These are phyloP conservation scores for Neospora caninum DNA, from an alignment of 169 alveolate genomes.

Conservation along the genomic window DNA sequence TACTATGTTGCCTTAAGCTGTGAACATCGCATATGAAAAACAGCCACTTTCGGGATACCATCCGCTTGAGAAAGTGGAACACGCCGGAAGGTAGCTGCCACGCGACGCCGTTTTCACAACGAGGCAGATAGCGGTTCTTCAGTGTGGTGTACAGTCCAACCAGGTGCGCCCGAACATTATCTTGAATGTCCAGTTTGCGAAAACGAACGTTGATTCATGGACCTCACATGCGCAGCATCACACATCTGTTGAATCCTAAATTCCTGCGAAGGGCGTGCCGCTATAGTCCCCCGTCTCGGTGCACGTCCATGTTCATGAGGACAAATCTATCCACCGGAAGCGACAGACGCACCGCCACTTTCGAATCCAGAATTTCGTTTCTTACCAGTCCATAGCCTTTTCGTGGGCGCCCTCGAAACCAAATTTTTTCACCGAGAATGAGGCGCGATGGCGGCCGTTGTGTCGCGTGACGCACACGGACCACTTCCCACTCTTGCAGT, in stretches of 20 bases:
- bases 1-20: too few relatives aligned
- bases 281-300: too few relatives aligned
- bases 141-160: neutral
- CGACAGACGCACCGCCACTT: too few relatives aligned
- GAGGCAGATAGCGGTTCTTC: neutral
- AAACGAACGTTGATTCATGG: neutral
- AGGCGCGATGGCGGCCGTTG: slow-evolving; percentile 65
- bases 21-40: too few relatives aligned
- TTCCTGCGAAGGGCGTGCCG: too few relatives aligned
- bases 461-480: slow-evolving; percentile 66
- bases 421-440: slow-evolving; percentile 60
- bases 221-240: too few relatives aligned
- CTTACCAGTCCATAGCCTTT: slow-evolving; percentile 63
- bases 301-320: too few relatives aligned
- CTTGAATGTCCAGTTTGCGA: neutral
- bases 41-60: neutral
- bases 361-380: neutral
- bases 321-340: too few relatives aligned
- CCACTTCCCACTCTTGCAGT: slow-evolving; percentile 60
- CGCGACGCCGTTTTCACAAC: neutral
- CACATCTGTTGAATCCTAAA: too few relatives aligned
- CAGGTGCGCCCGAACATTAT: neutral
- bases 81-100: neutral
- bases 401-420: slow-evolving; percentile 66
- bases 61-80: neutral